Base-by-base conservation (phyloP, 208 protist species). In the Zelonia costaricensis region DNA sequence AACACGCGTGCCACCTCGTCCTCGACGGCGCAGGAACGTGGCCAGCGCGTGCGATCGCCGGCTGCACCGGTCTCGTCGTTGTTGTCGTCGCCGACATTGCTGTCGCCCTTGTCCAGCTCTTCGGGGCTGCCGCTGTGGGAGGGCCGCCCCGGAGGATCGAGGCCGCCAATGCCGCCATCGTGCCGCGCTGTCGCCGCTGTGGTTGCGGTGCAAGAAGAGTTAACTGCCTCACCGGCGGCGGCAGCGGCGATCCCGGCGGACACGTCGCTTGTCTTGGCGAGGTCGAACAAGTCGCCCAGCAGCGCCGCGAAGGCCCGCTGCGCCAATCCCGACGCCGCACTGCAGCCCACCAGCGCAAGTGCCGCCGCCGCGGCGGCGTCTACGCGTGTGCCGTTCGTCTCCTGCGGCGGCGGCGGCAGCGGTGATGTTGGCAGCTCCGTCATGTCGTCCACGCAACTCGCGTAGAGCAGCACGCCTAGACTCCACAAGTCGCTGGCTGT, bases 401-500 rank as follows among this genome's bases (percentile, higher is more conserved):
- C 33, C 33, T 38, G 8, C 33, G 33, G n/a, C n/a, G n/a, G n/a
- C n/a, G n/a, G n/a, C n/a, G n/a, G n/a, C n/a, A n/a, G n/a, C n/a
- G n/a, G n/a, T 38, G 10, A 38, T 38, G 8, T 5, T 38, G 8
- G 33, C 10, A 5, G 33, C 33, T 30, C 35, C 22, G 20, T 38
- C 35, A 65, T 8, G 7, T 38, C 35, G 44, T 62, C 69, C 4
- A 56, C 49, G 36, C 44, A 52, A 58, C 71, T 65, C 30, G 48
- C 40, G 47, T 77, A 77, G 25, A 77, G 48, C 30, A 77, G 54
- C 46, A 77, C 18, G 1, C 71, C 71, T 3, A 77, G 33, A 15
- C 71, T 65, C 71, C 71, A 77, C 39, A 72, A 18, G 31, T 77
- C 71, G 35, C 55, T 56, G 25, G 64, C 51, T 28, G 62, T 70